phyloP scores from a whole-genome alignment of 2,329 filamentous ascomycete species.

The Tolypocladium ovalisporum region DNA sequence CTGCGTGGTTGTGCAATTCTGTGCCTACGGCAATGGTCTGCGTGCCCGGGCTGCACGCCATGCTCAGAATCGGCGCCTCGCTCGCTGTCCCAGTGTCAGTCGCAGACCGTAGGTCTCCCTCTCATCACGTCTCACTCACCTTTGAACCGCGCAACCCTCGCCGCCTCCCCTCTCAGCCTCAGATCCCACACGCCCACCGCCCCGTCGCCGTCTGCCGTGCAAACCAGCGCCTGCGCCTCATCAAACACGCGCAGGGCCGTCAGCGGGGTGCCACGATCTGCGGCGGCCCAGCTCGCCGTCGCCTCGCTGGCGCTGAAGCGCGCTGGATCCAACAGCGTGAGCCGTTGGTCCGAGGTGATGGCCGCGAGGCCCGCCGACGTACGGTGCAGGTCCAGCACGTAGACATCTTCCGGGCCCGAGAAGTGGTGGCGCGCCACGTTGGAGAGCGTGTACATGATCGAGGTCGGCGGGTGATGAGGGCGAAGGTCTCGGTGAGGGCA shows the following conservation, averaged over 20 bases:
- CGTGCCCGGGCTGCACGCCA: conserved; percentile 47
- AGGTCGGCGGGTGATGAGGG: neutral
- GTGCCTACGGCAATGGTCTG: conserved; percentile 61
- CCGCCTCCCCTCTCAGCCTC: conserved; percentile 29
- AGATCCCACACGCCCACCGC: conserved; percentile 56
- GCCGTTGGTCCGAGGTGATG: conserved; percentile 60
- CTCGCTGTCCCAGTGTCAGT: conserved; percentile 21
- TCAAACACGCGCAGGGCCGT: conserved; percentile 50
- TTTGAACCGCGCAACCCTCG: conserved; percentile 31
- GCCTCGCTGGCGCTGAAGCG: conserved; percentile 41
- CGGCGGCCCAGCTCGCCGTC: conserved; percentile 33
- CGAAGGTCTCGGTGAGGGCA: neutral
- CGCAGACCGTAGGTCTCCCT: neutral
- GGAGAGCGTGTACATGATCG: conserved; percentile 22
- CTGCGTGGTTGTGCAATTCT: conserved; percentile 54
- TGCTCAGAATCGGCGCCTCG: conserved; percentile 45
- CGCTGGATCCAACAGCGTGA: conserved; percentile 52
- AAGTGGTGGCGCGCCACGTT: conserved; percentile 19
- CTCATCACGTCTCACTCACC: conserved; percentile 23
- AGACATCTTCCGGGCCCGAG: conserved; percentile 27
- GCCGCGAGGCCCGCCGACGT: conserved; percentile 41
- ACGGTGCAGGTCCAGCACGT: conserved; percentile 48
- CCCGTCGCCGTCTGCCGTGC: conserved; percentile 64
- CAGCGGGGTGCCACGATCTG: conserved; percentile 45
- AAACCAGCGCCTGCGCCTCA: conserved; percentile 40